Conservation (phyloP, 1,284 basidiomycete species). For the Afroboletus lepidellus region DNA sequence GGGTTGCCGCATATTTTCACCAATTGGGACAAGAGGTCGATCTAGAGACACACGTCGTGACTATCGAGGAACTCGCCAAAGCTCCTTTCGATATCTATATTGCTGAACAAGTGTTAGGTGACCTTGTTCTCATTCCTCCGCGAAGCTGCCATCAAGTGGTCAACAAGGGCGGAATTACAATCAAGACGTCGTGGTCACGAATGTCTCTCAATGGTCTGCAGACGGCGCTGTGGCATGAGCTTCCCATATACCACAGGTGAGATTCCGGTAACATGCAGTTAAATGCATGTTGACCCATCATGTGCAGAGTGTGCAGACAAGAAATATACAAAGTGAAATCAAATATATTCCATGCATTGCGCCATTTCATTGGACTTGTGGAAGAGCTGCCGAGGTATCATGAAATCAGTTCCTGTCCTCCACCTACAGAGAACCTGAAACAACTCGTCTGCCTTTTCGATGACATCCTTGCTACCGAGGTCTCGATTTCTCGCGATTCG, state of each 20-base stretch:
- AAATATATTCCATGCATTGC: constrained; percentile 55
- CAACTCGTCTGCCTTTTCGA: constrained; percentile 53
- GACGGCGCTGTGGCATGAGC: constrained; percentile 62
- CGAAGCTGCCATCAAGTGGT: constrained; percentile 77
- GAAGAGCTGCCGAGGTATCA: constrained; percentile 8
- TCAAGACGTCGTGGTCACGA: constrained; percentile 79
- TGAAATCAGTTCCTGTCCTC: background rate
- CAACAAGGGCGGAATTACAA: constrained; percentile 70
- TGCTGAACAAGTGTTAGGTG: constrained; percentile 66
- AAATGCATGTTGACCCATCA: constrained; percentile 10
- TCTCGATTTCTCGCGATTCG: constrained; percentile 34
- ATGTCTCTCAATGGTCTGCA: constrained; percentile 64
- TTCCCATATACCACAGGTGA: constrained; percentile 74
- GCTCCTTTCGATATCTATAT: constrained; percentile 69
- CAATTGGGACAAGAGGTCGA: constrained; percentile 61
- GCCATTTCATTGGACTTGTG: constrained; percentile 37
- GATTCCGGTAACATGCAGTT: constrained; percentile 9
- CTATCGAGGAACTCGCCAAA: constrained; percentile 57
- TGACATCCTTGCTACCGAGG: constrained; percentile 57
- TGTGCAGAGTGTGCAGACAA: constrained; percentile 63
- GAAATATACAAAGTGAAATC: constrained; percentile 73
- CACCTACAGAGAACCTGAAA: constrained; percentile 19
- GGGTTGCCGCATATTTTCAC: constrained; percentile 59
- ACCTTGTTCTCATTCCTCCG: constrained; percentile 76
- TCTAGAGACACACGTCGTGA: constrained; percentile 63